Conservation (phyloP, 306 rosid species). For the Vigna mungo region DNA sequence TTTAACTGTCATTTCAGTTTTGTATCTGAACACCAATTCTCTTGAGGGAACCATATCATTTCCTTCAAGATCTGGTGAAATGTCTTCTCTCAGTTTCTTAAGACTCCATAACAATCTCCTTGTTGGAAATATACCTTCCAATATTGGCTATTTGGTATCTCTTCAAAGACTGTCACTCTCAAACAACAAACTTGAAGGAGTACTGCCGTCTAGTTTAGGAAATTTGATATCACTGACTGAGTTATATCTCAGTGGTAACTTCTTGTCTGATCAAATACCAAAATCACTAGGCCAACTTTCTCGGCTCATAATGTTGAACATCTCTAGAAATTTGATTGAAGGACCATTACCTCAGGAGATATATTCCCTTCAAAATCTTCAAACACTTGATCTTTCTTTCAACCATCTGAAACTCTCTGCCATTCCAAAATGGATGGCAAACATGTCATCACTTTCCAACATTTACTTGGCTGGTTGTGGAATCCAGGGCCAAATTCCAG, state of each 20-base stretch:
- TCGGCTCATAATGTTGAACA: slow-evolving; percentile 46
- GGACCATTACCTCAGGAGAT: slow-evolving; percentile 57
- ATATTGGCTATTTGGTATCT: slow-evolving; percentile 51
- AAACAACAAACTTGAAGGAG: slow-evolving; percentile 56
- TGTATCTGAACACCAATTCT: slow-evolving; percentile 53
- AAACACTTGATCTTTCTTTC: slow-evolving; percentile 59
- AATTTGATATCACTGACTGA: slow-evolving; percentile 46
- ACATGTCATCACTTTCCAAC: slow-evolving; percentile 51
- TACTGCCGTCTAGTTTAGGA: slow-evolving; percentile 55
- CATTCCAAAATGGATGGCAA: slow-evolving; percentile 53
- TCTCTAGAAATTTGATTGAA: slow-evolving; percentile 53
- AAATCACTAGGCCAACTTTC: slow-evolving; percentile 56
- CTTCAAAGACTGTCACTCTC: slow-evolving; percentile 53
- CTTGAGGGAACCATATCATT: slow-evolving; percentile 60
- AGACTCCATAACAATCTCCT: slow-evolving; percentile 55
- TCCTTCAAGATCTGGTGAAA: slow-evolving; percentile 50
- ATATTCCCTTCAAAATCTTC: slow-evolving; percentile 58
- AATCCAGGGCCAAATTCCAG: slow-evolving; percentile 58
- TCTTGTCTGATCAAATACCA: slow-evolving; percentile 56
- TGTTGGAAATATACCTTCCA: slow-evolving; percentile 50
- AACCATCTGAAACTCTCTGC: slow-evolving; percentile 54
- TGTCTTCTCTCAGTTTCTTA: slow-evolving; percentile 53
- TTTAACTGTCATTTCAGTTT: slow-evolving; percentile 47
- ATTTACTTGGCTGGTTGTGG: slow-evolving; percentile 63
- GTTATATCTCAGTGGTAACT: slow-evolving; percentile 56